Base-by-base conservation (phyloP, 257 asterid species). In the Ilex aquifolium region DNA sequence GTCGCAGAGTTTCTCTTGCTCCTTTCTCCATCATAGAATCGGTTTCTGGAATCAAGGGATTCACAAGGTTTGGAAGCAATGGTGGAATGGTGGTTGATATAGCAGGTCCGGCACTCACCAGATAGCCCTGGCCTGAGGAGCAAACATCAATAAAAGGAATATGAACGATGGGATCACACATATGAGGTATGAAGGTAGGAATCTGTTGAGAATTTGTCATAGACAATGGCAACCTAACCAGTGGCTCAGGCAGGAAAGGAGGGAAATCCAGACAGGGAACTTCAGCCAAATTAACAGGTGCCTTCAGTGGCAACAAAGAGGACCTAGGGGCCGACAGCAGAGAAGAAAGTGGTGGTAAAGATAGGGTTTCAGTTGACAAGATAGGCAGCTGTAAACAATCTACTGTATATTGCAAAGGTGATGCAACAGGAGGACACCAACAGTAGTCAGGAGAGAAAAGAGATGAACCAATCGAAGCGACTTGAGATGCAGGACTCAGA, bases 81-180 rank as follows among this genome's bases (percentile, higher is more conserved):
- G 52, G 52, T 10, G 52, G n/a, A 46, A 10, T 10, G 52, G n/a
- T 14, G n/a, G 13, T 14, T 46, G 95, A 67, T 31, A 85, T 83
- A 17, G 81, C 63, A 31, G 94, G 85, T 31, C 95, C 91, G 0
- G 97, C 93, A 55, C 93, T 85, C 57, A 87, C 99, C 65, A 93
- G 56, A 64, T 90, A 93, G n/a, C 97, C 96, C 67, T 83, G 96
- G 51, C 97, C 99, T 7, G 97, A 85, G 5, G 99, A 89, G 76
- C 94, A 92, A 57, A 87, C 70, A 36, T 82, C 96, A 31, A 93
- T 84, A 21, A 93, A 80, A 10, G 99, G 99, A 65, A 93, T 69
- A 54, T 93, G 97, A 29, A 93, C 95, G 32, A 93, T 90, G 0
- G 99, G 91, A 64, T 93, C 99, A 13, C 96, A 88, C 10, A 88